These are phyloP conservation scores for Fusarium sp. DNA, from an alignment of 2,329 filamentous ascomycete genomes.

Conservation along the genomic window DNA sequence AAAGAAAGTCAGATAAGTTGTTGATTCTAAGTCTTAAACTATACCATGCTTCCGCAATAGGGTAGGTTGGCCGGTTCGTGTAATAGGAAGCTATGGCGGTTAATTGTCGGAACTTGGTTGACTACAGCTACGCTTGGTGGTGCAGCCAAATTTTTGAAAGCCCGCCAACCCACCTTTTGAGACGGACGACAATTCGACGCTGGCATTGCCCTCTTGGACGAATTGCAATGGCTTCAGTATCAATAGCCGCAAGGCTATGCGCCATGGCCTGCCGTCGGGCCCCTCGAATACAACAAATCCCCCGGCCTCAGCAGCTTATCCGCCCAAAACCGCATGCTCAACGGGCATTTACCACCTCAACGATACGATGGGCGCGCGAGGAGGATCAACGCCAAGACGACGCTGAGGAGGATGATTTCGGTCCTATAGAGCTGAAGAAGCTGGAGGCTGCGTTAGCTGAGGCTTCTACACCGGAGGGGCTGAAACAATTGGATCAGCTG, in stretches of 20 bases:
- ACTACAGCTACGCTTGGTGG: slow-evolving; percentile 12
- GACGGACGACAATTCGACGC: slow-evolving; percentile 34
- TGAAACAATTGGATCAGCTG: slow-evolving; percentile 49
- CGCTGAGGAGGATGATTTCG: slow-evolving; percentile 40
- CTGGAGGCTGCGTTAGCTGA: slow-evolving; percentile 46
- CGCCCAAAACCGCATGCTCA: slow-evolving; percentile 31
- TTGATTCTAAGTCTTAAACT: neutral
- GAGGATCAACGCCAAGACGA: slow-evolving; percentile 31
- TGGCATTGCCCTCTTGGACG: slow-evolving; percentile 36
- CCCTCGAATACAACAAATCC: slow-evolving; percentile 36
- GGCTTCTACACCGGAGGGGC: slow-evolving; percentile 44
- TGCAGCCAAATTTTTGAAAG: slow-evolving; percentile 48
- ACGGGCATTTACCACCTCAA: slow-evolving; percentile 47
- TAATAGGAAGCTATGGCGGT: slow-evolving; percentile 24
- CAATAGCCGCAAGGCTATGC: slow-evolving; percentile 51
- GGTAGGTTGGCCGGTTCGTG: slow-evolving; percentile 9
- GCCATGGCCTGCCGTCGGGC: slow-evolving; percentile 47
- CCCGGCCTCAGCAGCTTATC: slow-evolving; percentile 39
- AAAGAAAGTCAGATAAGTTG: neutral
- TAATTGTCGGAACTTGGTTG: slow-evolving; percentile 39
- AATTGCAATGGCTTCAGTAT: slow-evolving; percentile 52
- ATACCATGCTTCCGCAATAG: slow-evolving; percentile 2
- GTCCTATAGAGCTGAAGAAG: slow-evolving; percentile 44
- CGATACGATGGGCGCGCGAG: slow-evolving; percentile 43
- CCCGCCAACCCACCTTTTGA: slow-evolving; percentile 29